A percentile compares a stretch with the other conserved stretches of the same genome.
These are phyloP conservation scores for Paspalum vaginatum DNA, from an alignment of 176 grass and related monocot genomes.

Conservation along the genomic window DNA sequence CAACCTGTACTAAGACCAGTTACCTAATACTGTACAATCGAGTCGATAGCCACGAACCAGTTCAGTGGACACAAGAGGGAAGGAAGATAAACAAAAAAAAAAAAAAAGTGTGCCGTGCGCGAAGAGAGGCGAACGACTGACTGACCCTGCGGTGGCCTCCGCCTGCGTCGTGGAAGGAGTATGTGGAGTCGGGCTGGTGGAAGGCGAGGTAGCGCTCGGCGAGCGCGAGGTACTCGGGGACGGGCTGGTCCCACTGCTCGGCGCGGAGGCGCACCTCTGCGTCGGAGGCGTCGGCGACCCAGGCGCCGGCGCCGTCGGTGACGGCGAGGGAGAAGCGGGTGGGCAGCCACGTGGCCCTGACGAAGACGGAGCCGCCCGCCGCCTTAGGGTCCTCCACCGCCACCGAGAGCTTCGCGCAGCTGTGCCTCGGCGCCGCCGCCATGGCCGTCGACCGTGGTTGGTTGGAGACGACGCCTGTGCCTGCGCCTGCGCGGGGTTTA, in stretches of 20 bases:
- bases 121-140: background rate
- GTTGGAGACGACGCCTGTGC: no score
- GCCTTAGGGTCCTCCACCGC: conserved; percentile 70
- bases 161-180: conserved; percentile 84
- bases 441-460: conserved; percentile 38
- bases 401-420: conserved; percentile 75
- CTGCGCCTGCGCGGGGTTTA: no score
- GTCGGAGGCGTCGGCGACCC: conserved; percentile 81
- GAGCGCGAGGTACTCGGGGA: conserved; percentile 65
- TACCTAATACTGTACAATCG: background rate
- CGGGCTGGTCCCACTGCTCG: conserved; percentile 94
- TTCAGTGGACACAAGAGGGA: background rate
- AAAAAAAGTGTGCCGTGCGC: background rate
- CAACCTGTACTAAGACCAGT: background rate
- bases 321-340: conserved; percentile 77
- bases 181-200: conserved; percentile 70
- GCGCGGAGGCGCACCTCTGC: conserved; percentile 82
- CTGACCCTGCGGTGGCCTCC: conserved; percentile 67
- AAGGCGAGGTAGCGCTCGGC: conserved; percentile 81
- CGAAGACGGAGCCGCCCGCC: conserved; percentile 48
- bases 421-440: conserved; percentile 56
- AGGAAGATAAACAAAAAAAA: background rate
- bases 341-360: conserved; percentile 75
- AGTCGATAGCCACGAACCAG: background rate
- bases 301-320: conserved; percentile 76